A percentile compares a stretch with the other conserved stretches of the same genome.
These are phyloP conservation scores for Antarctomyces pellizariae DNA, from an alignment of 495 filamentous ascomycete genomes.

Conservation along the genomic window DNA sequence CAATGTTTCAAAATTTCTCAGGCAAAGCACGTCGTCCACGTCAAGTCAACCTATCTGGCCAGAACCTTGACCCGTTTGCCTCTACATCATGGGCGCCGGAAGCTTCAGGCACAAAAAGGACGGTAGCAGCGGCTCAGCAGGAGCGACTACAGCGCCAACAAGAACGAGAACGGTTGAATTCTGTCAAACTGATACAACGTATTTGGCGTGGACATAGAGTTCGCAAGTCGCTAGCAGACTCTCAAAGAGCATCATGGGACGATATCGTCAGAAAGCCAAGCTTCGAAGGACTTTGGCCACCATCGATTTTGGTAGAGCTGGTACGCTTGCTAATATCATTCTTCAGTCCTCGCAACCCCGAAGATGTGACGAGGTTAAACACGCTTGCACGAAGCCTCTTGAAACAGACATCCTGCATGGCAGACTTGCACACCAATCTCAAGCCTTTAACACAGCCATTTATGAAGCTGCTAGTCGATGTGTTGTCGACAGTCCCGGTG, in stretches of 20 bases:
- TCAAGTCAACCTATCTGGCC: slow-evolving; percentile 85
- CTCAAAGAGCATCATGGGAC: slow-evolving; percentile 51
- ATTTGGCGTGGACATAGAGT: slow-evolving; percentile 61
- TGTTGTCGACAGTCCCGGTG: no score
- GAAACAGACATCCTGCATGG: no score
- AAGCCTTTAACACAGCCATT: no score
- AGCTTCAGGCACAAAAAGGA: slow-evolving; percentile 39
- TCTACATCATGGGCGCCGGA: slow-evolving; percentile 22
- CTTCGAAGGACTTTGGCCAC: background rate
- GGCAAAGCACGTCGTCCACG: slow-evolving; percentile 65
- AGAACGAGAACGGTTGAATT: slow-evolving; percentile 56
- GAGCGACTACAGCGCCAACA: slow-evolving; percentile 60
- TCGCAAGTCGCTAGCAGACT: slow-evolving; percentile 28
- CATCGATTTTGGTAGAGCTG: slow-evolving; percentile 12
- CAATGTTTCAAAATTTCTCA: slow-evolving; percentile 80
- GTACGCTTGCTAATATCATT: slow-evolving; percentile 14
- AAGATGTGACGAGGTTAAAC: slow-evolving; percentile 10
- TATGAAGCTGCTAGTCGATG: no score
- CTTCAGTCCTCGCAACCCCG: slow-evolving; percentile 7
- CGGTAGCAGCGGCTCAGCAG: slow-evolving; percentile 65
- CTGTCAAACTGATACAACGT: slow-evolving; percentile 51
- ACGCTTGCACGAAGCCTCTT: no score
- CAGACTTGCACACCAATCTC: no score
- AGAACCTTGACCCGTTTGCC: slow-evolving; percentile 53
- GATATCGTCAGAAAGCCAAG: slow-evolving; percentile 6